These are phyloP conservation scores for Neofusicoccum umdonicola DNA, from an alignment of 2,329 filamentous ascomycete species.

Conservation along the genomic window DNA sequence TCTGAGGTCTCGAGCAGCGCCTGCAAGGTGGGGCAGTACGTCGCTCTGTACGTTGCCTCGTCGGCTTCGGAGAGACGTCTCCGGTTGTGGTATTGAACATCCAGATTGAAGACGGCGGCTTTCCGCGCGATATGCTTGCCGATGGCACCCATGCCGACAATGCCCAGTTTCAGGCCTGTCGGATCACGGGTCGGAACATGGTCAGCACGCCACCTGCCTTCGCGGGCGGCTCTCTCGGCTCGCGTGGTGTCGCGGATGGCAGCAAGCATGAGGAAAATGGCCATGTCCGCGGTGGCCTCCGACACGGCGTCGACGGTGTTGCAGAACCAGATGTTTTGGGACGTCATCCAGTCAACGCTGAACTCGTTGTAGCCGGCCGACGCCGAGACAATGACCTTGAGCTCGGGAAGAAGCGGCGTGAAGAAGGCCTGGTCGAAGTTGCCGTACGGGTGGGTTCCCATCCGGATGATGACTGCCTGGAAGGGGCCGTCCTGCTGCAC, in stretches of 20 bases:
- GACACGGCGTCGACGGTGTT: constrained; percentile 54
- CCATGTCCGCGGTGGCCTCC: constrained; percentile 52
- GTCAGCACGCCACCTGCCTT: constrained; percentile 33
- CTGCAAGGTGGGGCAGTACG: constrained; percentile 38
- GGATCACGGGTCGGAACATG: constrained; percentile 43
- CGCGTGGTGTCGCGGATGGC: constrained; percentile 47
- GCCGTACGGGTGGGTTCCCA: constrained; percentile 50
- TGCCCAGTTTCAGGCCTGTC: constrained; percentile 45
- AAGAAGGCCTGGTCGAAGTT: constrained; percentile 50
- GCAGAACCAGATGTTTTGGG: constrained; percentile 51
- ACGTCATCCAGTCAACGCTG: constrained; percentile 44
- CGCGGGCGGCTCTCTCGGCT: constrained; percentile 35
- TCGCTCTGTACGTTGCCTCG: constrained; percentile 33
- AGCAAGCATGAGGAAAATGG: constrained; percentile 47
- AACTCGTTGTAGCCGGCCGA: constrained; percentile 52
- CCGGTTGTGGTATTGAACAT: constrained; percentile 46
- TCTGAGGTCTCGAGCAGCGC: constrained; percentile 43
- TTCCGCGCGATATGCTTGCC: constrained; percentile 45
- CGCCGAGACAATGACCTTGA: constrained; percentile 48
- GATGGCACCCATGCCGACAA: constrained; percentile 50
- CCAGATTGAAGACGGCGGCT: constrained; percentile 44
- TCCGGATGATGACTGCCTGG: constrained; percentile 49
- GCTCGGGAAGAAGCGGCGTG: constrained; percentile 38
- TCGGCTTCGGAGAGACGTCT: constrained; percentile 31
- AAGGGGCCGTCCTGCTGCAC: constrained; percentile 37